phyloP scores from a whole-genome alignment of 768 basidiomycete genomes.

The Leccinum pellstonianum region DNA sequence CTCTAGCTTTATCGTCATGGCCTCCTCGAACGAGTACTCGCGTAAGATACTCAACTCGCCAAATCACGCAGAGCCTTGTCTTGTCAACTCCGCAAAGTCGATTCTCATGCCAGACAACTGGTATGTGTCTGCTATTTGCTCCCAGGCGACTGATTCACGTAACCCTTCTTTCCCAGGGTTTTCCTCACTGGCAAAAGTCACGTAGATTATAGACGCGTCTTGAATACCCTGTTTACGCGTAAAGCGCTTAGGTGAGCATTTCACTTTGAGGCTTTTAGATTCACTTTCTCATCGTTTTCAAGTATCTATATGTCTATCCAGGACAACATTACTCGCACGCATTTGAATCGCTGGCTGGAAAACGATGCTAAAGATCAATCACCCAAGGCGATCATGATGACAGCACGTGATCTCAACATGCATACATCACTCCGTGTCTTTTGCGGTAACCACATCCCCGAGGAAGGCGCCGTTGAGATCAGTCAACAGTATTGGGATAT shows the following conservation, averaged over 20 bases:
- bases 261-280: not conserved
- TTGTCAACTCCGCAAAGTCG: slow-evolving; percentile 88
- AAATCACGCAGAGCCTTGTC: slow-evolving; percentile 86
- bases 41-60: slow-evolving; percentile 98
- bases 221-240: slow-evolving; percentile 92
- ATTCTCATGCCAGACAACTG: slow-evolving; percentile 86
- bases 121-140: slow-evolving; percentile 39
- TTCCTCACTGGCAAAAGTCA: slow-evolving; percentile 94
- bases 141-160: not conserved
- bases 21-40: slow-evolving; percentile 87
- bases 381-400: slow-evolving; percentile 76
- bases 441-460: slow-evolving; percentile 87
- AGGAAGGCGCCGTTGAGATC: slow-evolving; percentile 75
- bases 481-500: slow-evolving; percentile 95
- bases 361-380: slow-evolving; percentile 47
- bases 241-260: slow-evolving; percentile 78
- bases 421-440: slow-evolving; percentile 95
- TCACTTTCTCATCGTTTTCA: slow-evolving; percentile 2
- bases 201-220: slow-evolving; percentile 87
- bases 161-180: slow-evolving; percentile 59
- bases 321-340: slow-evolving; percentile 76
- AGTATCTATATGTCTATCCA: slow-evolving; percentile 86
- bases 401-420: slow-evolving; percentile 94
- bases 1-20: slow-evolving; percentile 97
- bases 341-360: slow-evolving; percentile 72